Evolutionary conservation across 1,139 yeast genomes (phyloP).

Genomic region (Candida tropicalis): DNA sequence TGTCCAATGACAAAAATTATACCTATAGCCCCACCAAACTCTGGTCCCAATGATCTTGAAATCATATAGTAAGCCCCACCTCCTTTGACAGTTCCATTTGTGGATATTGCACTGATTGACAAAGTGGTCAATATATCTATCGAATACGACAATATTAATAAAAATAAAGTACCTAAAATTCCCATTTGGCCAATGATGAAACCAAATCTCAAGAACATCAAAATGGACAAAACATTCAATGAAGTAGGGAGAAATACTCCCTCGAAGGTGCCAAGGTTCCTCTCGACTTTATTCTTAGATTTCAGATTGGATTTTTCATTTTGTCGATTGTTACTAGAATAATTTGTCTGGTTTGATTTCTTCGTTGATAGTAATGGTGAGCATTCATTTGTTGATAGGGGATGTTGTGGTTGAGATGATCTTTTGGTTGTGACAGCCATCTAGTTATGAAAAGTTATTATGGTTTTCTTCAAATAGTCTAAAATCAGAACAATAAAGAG

Average conservation of each 20-base stretch:
- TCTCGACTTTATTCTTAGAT: conserved; percentile 2
- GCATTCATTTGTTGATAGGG: conserved; percentile 7
- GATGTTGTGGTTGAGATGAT: neutral
- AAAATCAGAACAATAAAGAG: neutral
- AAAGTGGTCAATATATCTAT: conserved; percentile 71
- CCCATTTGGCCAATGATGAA: conserved; percentile 83
- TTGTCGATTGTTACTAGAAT: conserved; percentile 1
- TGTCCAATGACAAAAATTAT: conserved; percentile 77
- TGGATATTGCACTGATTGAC: conserved; percentile 77
- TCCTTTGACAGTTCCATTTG: conserved; percentile 81
- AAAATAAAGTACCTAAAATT: conserved; percentile 58
- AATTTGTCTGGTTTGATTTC: neutral
- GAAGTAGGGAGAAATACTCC: conserved; percentile 83
- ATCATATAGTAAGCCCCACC: conserved; percentile 89
- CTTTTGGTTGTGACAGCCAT: neutral
- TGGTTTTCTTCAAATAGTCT: neutral
- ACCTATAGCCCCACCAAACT: conserved; percentile 84
- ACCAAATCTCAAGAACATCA: conserved; percentile 81
- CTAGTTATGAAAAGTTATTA: neutral
- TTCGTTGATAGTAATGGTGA: conserved; percentile 11
- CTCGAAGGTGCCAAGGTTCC: conserved; percentile 68
- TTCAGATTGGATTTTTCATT: conserved; percentile 5
- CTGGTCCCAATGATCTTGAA: conserved; percentile 77
- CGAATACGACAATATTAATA: conserved; percentile 61
- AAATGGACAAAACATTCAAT: conserved; percentile 72